These are phyloP conservation scores for Candida koratica DNA, from an alignment of 805 yeast genomes.

Conservation along the genomic window DNA sequence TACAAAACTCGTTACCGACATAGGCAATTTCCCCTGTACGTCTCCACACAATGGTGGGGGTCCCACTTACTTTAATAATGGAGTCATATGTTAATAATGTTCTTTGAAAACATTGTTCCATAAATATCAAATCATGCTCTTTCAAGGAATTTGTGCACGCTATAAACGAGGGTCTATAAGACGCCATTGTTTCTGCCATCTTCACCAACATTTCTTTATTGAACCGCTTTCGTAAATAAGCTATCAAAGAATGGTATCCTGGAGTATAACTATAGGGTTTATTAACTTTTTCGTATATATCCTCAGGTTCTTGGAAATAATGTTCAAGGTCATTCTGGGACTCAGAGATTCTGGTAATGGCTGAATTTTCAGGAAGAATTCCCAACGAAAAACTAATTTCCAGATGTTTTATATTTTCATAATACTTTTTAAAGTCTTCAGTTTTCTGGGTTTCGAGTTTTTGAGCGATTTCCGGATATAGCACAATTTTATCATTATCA, in stretches of 20 bases:
- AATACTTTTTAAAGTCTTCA: constrained; percentile 40
- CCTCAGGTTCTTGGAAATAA: constrained; percentile 59
- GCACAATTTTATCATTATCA: constrained; percentile 34
- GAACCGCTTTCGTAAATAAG: constrained; percentile 70
- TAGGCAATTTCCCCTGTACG: constrained; percentile 94
- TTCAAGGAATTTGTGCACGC: constrained; percentile 86
- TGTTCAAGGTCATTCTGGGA: constrained; percentile 17
- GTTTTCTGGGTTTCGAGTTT: constrained; percentile 38
- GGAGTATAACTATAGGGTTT: constrained; percentile 86
- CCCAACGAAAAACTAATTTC: constrained; percentile 47
- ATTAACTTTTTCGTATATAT: constrained; percentile 70
- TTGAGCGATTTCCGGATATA: constrained; percentile 59
- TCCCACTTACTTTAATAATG: constrained; percentile 78
- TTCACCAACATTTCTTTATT: constrained; percentile 64
- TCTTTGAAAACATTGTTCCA: constrained; percentile 95
- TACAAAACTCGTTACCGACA: constrained; percentile 90
- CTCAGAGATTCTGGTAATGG: constrained; percentile 18
- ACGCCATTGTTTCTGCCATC: constrained; percentile 86
- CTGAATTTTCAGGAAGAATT: constrained; percentile 33
- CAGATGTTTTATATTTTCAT: constrained; percentile 37
- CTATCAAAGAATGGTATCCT: constrained; percentile 79
- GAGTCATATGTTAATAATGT: constrained; percentile 85
- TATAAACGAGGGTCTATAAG: constrained; percentile 86
- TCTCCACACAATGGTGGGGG: constrained; percentile 95
- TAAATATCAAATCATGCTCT: constrained; percentile 87